Evolutionary conservation across 2,329 filamentous ascomycete species (phyloP), one percentile per base, ranked within the genome.

Genomic region (Penicillium sp.): DNA sequence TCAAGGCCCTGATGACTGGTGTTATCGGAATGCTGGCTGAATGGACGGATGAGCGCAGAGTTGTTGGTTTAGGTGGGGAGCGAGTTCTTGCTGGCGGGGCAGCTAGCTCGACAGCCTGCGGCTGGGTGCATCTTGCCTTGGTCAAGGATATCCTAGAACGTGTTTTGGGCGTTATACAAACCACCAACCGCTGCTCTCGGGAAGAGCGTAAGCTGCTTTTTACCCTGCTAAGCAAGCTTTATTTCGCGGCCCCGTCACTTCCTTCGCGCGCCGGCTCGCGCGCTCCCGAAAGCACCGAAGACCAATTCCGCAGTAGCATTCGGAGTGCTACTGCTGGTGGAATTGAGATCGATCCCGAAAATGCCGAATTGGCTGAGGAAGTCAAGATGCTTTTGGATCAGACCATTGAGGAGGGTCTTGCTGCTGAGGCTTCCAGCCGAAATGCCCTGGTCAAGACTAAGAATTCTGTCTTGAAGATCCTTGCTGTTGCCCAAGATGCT

Each of bases 21-120:
- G 91, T 90, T 1, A 85, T 89, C 3, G 93, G 91, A 65, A 76
- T 78, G 74, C 76, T 97, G 7, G 84, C 92, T 0, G 93, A 97
- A 69, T 97, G 93, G 94, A 97, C 93, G 0, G 93, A 97, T 69
- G 91, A 92, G 30, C 81, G 93, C 43, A 92, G 95, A 70, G 79
- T 85, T 6, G 75, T 85, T 9, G 79, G 90, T 76, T 75, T 89
- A 75, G 73, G 81, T 70, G 50, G 80, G 76, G 58, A 76, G 39
- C 68, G 68, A 23, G 60, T 76, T 23, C 63, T 80, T 1, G 74
- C 76, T 52, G 74, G 67, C 20, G 74, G 72, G 45, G 83, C 88
- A 42, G 78, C 77, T 82, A 75, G 78, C 77, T 58, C 69, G 48
- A 63, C 58, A 61, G 45, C 89, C 13, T 87, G 89, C 56, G 88